phyloP scores from a whole-genome alignment of 345 rosid species.

The Eucalyptus sp. region DNA sequence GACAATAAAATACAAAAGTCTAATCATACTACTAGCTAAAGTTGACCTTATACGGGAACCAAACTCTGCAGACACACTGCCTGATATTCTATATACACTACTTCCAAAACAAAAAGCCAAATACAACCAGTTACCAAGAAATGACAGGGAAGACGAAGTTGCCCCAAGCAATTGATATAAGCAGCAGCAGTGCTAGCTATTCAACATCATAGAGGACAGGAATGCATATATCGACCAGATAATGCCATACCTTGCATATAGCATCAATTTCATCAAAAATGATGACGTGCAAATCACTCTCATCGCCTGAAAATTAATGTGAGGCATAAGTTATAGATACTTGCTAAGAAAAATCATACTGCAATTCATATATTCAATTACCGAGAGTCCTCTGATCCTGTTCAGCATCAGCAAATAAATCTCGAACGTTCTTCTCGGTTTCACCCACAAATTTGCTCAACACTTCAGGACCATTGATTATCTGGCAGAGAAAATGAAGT shows the following conservation, averaged over 20 bases:
- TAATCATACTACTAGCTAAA: not conserved
- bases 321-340: not conserved
- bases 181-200: not conserved
- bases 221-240: not conserved
- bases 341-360: not conserved
- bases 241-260: constrained; percentile 80
- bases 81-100: not conserved
- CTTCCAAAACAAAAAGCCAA: not conserved
- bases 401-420: constrained; percentile 97
- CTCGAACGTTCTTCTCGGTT: constrained; percentile 93
- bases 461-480: constrained; percentile 97
- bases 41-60: not conserved
- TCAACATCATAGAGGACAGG: not conserved
- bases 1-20: not conserved
- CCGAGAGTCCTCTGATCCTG: constrained; percentile 80
- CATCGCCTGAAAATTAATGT: constrained; percentile 59
- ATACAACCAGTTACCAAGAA: not conserved
- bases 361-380: constrained; percentile 14
- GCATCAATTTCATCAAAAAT: constrained; percentile 99
- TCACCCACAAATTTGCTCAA: constrained; percentile 98
- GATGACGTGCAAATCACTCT: constrained; percentile 93
- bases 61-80: not conserved
- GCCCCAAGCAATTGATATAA: not conserved
- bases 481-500: constrained; percentile 21
- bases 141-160: not conserved